phyloP scores from a whole-genome alignment of 208 protist genomes.

The Acanthamoeba lenticulata region DNA sequence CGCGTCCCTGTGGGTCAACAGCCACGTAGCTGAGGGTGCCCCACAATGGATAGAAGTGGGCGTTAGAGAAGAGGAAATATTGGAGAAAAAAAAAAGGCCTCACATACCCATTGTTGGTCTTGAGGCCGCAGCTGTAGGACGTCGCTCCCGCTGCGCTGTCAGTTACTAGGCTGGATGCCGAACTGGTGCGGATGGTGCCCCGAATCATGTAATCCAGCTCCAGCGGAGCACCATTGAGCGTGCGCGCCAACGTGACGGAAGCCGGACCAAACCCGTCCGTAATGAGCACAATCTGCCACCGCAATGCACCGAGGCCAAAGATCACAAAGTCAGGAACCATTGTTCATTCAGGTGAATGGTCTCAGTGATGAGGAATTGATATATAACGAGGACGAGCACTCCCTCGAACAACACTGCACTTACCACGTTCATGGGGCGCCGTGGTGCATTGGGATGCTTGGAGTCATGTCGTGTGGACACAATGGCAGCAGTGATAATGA shows the following conservation, averaged over 20 bases:
- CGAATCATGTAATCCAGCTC: conserved; percentile 67
- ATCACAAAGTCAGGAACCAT: background rate
- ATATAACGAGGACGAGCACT: background rate
- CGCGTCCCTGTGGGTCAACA: conserved; percentile 61
- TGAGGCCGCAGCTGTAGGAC: conserved; percentile 73
- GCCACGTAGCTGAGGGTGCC: conserved; percentile 64
- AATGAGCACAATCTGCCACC: conserved; percentile 67
- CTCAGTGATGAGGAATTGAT: background rate
- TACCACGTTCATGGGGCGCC: conserved; percentile 4
- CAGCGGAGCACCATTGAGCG: background rate
- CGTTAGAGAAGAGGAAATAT: background rate
- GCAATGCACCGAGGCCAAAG: background rate
- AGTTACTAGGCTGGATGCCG: conserved; percentile 54
- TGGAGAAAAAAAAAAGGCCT: background rate
- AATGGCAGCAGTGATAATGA: conserved; percentile 10
- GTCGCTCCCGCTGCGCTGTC: conserved; percentile 80
- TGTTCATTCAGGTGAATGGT: background rate
- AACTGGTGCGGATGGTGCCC: conserved; percentile 75
- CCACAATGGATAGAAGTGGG: conserved; percentile 47
- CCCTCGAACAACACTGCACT: background rate
- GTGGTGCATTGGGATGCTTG: background rate
- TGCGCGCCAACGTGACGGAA: conserved; percentile 8
- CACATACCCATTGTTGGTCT: conserved; percentile 71
- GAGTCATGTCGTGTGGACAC: background rate
- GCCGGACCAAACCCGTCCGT: conserved; percentile 78